Percentiles rank a stretch among this genome's conserved stretches.
Evolutionary conservation across 2,329 filamentous ascomycete genomes (phyloP).

Genomic region (Penicillium sp.): DNA sequence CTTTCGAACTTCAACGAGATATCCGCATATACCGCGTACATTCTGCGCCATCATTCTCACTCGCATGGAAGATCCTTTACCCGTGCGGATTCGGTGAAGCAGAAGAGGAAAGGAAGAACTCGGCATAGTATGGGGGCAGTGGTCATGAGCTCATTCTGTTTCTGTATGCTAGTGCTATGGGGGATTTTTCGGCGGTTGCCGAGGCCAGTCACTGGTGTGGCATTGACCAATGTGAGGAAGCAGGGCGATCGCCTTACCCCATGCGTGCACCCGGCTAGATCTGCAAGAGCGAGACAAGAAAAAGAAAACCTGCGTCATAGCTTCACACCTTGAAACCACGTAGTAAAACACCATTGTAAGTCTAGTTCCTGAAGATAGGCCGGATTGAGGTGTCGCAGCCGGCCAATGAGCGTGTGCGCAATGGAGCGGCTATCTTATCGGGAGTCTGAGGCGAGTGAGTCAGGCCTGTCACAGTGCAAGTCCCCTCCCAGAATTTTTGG

Average conservation of each 20-base stretch:
- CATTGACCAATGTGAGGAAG: conserved; percentile 4
- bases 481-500: conserved; percentile 20
- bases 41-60: conserved; percentile 6
- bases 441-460: conserved; percentile 27
- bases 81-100: conserved; percentile 6
- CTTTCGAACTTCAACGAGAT: conserved; percentile 8
- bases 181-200: conserved; percentile 8
- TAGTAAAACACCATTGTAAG: conserved; percentile 9
- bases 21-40: conserved; percentile 12
- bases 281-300: background rate
- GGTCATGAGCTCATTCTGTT: background rate
- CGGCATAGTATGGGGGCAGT: background rate
- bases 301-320: conserved; percentile 1
- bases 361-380: conserved; percentile 7
- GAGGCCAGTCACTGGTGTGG: conserved; percentile 1
- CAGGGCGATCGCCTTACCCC: conserved; percentile 8
- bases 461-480: conserved; percentile 13
- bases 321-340: background rate
- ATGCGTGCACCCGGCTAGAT: conserved; percentile 4
- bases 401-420: conserved; percentile 17
- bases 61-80: conserved; percentile 7
- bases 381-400: conserved; percentile 4
- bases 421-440: conserved; percentile 35
- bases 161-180: background rate
- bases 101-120: background rate